Percentiles rank a stretch among this genome's conserved stretches.
phyloP scores from a whole-genome alignment of 208 protist species.

The Leishmania gerbilli region DNA sequence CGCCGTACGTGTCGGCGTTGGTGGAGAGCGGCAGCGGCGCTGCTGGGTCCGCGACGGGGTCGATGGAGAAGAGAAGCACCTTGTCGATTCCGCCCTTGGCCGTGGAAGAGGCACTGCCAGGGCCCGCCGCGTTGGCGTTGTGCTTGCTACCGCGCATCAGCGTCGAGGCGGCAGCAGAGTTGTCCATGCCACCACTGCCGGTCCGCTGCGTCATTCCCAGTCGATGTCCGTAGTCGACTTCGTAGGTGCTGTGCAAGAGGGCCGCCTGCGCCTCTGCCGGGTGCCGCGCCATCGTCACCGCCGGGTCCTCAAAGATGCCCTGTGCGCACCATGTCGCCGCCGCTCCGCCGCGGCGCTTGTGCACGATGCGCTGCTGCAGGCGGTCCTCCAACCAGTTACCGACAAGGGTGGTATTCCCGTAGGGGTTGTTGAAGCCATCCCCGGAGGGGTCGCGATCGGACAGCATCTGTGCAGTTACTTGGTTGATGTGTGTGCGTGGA shows the following conservation, averaged over 20 bases:
- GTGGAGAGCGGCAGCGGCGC: constrained; percentile 24
- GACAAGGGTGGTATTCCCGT: constrained; percentile 58
- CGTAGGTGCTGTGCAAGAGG: constrained; percentile 25
- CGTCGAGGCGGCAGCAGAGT: neutral
- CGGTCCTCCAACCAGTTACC: constrained; percentile 78
- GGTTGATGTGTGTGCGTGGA: neutral
- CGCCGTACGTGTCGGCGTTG: constrained; percentile 28
- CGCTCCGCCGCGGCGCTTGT: neutral
- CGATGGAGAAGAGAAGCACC: constrained; percentile 23
- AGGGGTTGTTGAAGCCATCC: constrained; percentile 61
- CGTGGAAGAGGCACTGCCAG: neutral
- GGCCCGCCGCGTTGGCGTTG: neutral
- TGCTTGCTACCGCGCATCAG: constrained; percentile 16
- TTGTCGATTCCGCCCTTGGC: constrained; percentile 3
- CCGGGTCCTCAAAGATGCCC: constrained; percentile 18
- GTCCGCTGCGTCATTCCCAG: neutral
- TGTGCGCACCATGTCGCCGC: constrained; percentile 5
- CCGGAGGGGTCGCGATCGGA: neutral
- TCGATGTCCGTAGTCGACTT: constrained; percentile 17
- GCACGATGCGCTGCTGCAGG: constrained; percentile 6
- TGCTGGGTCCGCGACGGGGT: constrained; percentile 17
- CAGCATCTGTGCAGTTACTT: neutral
- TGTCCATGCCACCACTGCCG: neutral
- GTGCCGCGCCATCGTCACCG: constrained; percentile 4
- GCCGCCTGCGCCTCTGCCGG: constrained; percentile 9